Conservation (phyloP, 2,329 filamentous ascomycete species). For the Trichoderma brevicompactum region DNA sequence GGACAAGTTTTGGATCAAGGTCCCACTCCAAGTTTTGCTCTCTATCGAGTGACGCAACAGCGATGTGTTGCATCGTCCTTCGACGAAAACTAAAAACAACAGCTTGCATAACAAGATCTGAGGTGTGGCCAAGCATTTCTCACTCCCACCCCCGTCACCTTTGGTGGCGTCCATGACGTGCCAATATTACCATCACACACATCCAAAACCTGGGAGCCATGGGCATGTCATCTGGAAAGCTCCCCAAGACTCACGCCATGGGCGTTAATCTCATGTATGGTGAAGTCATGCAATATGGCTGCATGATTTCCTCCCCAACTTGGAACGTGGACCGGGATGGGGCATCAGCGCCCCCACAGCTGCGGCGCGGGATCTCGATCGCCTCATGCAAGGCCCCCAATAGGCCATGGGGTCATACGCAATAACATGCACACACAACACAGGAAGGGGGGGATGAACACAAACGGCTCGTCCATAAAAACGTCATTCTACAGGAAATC, state of each 20-base stretch:
- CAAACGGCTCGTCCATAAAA: slow-evolving; percentile 20
- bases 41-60: slow-evolving; percentile 24
- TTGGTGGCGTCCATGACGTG: slow-evolving; percentile 24
- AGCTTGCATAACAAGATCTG: not conserved
- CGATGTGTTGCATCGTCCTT: slow-evolving; percentile 2
- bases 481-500: slow-evolving; percentile 22
- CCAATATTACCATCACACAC: not conserved
- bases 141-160: slow-evolving; percentile 6
- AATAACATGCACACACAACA: not conserved
- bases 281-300: slow-evolving; percentile 19
- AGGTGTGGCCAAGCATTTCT: not conserved
- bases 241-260: slow-evolving; percentile 5
- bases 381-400: slow-evolving; percentile 21
- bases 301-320: not conserved
- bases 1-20: slow-evolving; percentile 20
- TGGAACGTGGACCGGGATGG: slow-evolving; percentile 3
- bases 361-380: slow-evolving; percentile 23
- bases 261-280: slow-evolving; percentile 1
- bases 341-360: slow-evolving; percentile 9
- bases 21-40: not conserved
- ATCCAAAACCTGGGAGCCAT: not conserved
- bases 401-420: slow-evolving; percentile 9
- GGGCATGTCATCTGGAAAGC: not conserved
- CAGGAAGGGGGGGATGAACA: not conserved
- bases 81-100: slow-evolving; percentile 1